Conservation (phyloP, 495 filamentous ascomycete genomes). For the Neurospora sp. region DNA sequence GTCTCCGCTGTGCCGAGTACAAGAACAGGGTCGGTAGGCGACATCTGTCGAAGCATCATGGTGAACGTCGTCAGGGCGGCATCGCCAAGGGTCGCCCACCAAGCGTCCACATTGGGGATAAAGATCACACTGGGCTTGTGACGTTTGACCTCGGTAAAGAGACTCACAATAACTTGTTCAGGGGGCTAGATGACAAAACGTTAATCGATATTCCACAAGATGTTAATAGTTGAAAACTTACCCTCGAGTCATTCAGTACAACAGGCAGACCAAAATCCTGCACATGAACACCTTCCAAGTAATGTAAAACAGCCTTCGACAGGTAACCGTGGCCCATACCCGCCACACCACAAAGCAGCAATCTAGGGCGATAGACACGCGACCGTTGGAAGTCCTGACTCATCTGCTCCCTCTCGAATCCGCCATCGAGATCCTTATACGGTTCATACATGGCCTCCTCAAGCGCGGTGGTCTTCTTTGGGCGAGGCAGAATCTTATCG, state of each 20-base stretch:
- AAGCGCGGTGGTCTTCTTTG: conserved; percentile 75
- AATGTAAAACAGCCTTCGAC: conserved; percentile 72
- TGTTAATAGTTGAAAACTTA: conserved; percentile 36
- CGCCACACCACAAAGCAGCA: conserved; percentile 63
- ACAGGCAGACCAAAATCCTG: conserved; percentile 91
- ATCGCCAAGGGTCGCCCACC: conserved; percentile 63
- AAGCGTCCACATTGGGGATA: conserved; percentile 79
- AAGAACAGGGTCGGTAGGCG: conserved; percentile 79
- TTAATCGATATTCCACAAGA: conserved; percentile 13
- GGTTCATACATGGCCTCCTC: conserved; percentile 94
- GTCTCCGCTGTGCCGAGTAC: conserved; percentile 72
- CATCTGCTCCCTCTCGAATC: conserved; percentile 76
- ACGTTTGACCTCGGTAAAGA: conserved; percentile 83
- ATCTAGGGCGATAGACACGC: conserved; percentile 77
- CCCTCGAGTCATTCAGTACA: conserved; percentile 50
- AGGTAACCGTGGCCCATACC: conserved; percentile 96
- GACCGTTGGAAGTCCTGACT: conserved; percentile 84
- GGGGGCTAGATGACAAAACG: conserved; percentile 39
- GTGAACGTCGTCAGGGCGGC: conserved; percentile 62
- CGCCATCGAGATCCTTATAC: conserved; percentile 58
- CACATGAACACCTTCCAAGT: conserved; percentile 87
- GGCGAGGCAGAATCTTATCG: conserved; percentile 70
- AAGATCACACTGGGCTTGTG: conserved; percentile 96
- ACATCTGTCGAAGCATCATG: conserved; percentile 63
- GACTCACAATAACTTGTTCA: conserved; percentile 77